Base-by-base conservation (phyloP, 768 basidiomycete genomes). In the Suillus brevipes region DNA sequence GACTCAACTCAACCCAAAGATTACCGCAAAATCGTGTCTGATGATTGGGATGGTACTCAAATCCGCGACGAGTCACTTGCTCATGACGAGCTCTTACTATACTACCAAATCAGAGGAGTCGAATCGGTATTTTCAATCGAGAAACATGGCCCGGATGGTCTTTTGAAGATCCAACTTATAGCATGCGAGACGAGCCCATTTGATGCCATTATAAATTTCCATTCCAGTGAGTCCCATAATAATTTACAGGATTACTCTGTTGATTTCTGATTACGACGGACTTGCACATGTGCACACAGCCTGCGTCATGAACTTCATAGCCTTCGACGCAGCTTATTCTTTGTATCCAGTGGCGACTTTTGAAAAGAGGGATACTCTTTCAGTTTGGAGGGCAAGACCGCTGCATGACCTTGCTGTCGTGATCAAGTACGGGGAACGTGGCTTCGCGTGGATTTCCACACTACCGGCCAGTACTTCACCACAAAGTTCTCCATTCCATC, bases 291-390 rank as follows among this genome's bases (percentile, higher is more conserved):
- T 37, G 40, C 60, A 16, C 65, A 40, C 50, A 81, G 81, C 81
- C 5, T 74, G 74, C 57, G 81, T 81, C 2, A 79, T 83, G 78
- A 83, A 82, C 65, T 56, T 81, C 7, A 80, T 83, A 61, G 74
- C 78, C 0, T 76, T 76, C 66, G 71, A 78, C 3, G 69, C 67
- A 3, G 82, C 79, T 0, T 82, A 79, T 63, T 75, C 73, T 8
- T 62, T 82, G 6, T 83, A 77, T 65, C 82, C 82, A 0, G 50
- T 62, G 6, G 77, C 74, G 0, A 83, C 82, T 0, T 79, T 81
- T 59, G 71, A 78, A 28, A 64, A 74, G 28, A 68, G 73, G 7
- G 65, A 68, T 4, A 64, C 78, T 2, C 69, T 82, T 10, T 56
- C 67, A 56, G 66, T 69, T 42, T 60, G 62, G 16, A 67, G 62